phyloP scores from a whole-genome alignment of 1,139 yeast genomes.

The Magnusiomyces tetraspermus region DNA sequence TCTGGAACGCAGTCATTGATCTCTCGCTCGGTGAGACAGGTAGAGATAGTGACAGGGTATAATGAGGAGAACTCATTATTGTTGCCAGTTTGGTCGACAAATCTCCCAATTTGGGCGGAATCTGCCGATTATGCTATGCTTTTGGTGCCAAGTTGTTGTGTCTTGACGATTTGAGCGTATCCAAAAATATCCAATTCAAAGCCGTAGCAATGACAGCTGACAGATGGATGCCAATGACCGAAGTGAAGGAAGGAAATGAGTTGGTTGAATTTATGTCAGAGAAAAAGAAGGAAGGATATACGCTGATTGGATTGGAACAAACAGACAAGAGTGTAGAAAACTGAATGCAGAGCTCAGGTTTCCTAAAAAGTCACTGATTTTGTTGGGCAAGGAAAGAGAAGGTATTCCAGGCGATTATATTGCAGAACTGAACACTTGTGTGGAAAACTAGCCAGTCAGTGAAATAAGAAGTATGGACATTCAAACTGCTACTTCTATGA shows the following conservation, averaged over 20 bases:
- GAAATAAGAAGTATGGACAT: slow-evolving; percentile 91
- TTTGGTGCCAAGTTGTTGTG: slow-evolving; percentile 82
- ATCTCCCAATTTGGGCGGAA: slow-evolving; percentile 88
- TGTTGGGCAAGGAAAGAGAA: slow-evolving; percentile 79
- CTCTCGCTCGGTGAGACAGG: slow-evolving; percentile 35
- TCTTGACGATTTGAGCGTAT: slow-evolving; percentile 57
- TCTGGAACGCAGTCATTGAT: slow-evolving; percentile 67
- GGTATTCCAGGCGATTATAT: slow-evolving; percentile 84
- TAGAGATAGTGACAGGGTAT: slow-evolving; percentile 34
- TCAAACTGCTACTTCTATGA: slow-evolving; percentile 91
- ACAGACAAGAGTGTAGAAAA: slow-evolving; percentile 76
- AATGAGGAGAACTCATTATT: slow-evolving; percentile 70
- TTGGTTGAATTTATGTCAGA: slow-evolving; percentile 48
- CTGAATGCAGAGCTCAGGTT: slow-evolving; percentile 55
- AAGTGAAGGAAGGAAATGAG: slow-evolving; percentile 47
- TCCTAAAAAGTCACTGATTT: slow-evolving; percentile 67
- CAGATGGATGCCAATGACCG: slow-evolving; percentile 90
- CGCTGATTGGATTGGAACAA: slow-evolving; percentile 83
- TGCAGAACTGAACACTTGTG: slow-evolving; percentile 75
- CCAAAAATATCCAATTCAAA: slow-evolving; percentile 60
- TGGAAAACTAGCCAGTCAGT: slow-evolving; percentile 87
- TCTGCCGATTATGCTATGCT: slow-evolving; percentile 84
- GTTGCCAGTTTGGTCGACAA: slow-evolving; percentile 85
- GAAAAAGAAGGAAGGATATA: slow-evolving; percentile 72
- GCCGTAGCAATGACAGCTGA: slow-evolving; percentile 92